Evolutionary conservation across 257 asterid species (phyloP).

Genomic region (Cynanchum wilfordii): DNA sequence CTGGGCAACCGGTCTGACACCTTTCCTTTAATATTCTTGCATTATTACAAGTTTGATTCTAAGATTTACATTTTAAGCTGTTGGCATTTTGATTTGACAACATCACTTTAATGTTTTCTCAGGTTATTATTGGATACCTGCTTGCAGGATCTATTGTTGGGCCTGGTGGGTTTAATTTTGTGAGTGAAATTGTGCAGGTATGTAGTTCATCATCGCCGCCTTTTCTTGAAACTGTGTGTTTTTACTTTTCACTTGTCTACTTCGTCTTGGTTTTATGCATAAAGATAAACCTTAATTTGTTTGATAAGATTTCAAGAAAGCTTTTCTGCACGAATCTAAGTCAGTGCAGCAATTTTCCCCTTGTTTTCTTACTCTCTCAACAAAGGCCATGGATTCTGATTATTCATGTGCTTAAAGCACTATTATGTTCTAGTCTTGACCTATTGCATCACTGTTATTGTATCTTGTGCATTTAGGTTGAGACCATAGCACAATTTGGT

Average conservation of each 20-base stretch:
- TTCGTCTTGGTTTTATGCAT: not conserved
- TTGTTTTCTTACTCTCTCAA: not conserved
- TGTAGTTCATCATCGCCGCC: slow-evolving; percentile 18
- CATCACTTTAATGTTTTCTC: slow-evolving; percentile 25
- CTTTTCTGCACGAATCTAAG: not conserved
- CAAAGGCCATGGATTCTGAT: not conserved
- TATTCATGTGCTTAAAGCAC: too few relatives aligned
- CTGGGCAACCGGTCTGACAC: slow-evolving; percentile 93
- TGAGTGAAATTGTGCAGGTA: slow-evolving; percentile 99
- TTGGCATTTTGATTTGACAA: slow-evolving; percentile 14
- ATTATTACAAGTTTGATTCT: not conserved
- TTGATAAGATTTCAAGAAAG: not conserved
- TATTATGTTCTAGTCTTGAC: too few relatives aligned
- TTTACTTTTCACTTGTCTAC: not conserved
- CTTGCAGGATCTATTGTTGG: slow-evolving; percentile 98
- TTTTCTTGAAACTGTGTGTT: too few relatives aligned
- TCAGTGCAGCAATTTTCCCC: not conserved
- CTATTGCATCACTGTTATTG: slow-evolving; percentile 12
- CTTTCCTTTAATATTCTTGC: slow-evolving; percentile 17
- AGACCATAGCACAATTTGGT: slow-evolving; percentile 99
- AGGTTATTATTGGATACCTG: slow-evolving; percentile 95
- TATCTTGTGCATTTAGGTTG: slow-evolving; percentile 57
- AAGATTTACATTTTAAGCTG: slow-evolving; percentile 8
- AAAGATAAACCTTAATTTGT: not conserved
- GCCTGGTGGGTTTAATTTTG: slow-evolving; percentile 92